phyloP scores from a whole-genome alignment of 768 basidiomycete genomes.

The Boletus bicolor region DNA sequence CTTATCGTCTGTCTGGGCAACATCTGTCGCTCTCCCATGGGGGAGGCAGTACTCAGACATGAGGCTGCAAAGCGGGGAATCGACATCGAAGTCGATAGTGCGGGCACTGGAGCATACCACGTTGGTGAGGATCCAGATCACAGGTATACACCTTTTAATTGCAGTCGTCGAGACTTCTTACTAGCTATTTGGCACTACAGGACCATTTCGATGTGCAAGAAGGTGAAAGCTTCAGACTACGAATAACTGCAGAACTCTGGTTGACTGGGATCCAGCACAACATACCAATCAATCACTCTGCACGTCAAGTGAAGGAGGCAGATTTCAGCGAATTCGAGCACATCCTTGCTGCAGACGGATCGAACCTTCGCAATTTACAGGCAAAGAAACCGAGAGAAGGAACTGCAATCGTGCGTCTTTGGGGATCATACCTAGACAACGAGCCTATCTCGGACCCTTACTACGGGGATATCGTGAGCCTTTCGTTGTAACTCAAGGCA shows the following conservation, averaged over 20 bases:
- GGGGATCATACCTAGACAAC: constrained; percentile 73
- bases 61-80: constrained; percentile 64
- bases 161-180: constrained; percentile 1
- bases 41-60: constrained; percentile 79
- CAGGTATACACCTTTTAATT: constrained; percentile 43
- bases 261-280: constrained; percentile 47
- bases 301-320: constrained; percentile 56
- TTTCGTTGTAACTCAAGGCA: neutral
- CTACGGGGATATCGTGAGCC: constrained; percentile 63
- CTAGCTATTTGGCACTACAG: constrained; percentile 34
- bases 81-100: constrained; percentile 73
- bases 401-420: constrained; percentile 69
- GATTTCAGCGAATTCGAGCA: constrained; percentile 80
- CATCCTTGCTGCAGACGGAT: constrained; percentile 82
- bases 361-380: constrained; percentile 63
- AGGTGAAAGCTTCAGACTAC: constrained; percentile 39
- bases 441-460: constrained; percentile 83
- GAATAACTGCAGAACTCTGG: neutral
- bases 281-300: constrained; percentile 66
- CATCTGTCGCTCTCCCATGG: constrained; percentile 90
- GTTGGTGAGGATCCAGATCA: constrained; percentile 80
- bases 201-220: constrained; percentile 65
- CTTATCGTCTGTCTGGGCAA: constrained; percentile 81
- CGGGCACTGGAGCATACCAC: constrained; percentile 84
- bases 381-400: constrained; percentile 49